Conservation (phyloP, 83 land plant genomes). For the Thuja plicata region DNA sequence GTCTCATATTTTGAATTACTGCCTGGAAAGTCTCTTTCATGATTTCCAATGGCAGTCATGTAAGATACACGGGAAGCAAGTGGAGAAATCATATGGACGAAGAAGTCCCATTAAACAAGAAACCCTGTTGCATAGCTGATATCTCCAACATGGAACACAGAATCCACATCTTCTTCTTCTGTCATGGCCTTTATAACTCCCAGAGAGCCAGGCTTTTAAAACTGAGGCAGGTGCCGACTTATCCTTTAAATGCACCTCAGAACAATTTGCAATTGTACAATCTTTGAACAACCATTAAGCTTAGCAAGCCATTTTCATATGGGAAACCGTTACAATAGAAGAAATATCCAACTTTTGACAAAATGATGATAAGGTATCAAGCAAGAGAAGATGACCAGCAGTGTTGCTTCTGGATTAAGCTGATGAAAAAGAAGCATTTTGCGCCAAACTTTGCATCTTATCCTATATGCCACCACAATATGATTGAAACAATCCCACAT, state of each 20-base stretch:
- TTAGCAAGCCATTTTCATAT: conserved; percentile 38
- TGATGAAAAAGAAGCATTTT: conserved; percentile 32
- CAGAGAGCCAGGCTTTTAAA: too few relatives aligned
- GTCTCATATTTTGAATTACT: too few relatives aligned
- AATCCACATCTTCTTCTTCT: too few relatives aligned
- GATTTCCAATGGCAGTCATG: too few relatives aligned
- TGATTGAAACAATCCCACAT: conserved; percentile 28
- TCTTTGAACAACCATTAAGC: conserved; percentile 40
- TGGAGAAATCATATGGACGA: too few relatives aligned
- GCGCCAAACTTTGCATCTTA: conserved; percentile 42
- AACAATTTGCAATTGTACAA: conserved; percentile 15
- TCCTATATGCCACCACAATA: conserved; percentile 38
- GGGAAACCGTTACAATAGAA: conserved; percentile 36
- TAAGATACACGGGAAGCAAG: too few relatives aligned
- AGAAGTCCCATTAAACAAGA: too few relatives aligned
- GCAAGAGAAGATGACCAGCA: not conserved
- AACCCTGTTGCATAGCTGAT: too few relatives aligned
- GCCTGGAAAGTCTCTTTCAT: too few relatives aligned
- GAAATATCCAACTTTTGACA: conserved; percentile 29
- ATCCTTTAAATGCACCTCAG: conserved; percentile 15
- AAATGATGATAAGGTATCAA: not conserved
- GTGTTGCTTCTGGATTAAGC: conserved; percentile 23
- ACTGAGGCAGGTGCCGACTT: not conserved
- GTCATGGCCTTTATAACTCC: too few relatives aligned
- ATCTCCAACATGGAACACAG: too few relatives aligned